Evolutionary conservation across 225 moss, liverwort and hornwort species (phyloP).

Genomic region (Physcomitrellopsis africana): DNA sequence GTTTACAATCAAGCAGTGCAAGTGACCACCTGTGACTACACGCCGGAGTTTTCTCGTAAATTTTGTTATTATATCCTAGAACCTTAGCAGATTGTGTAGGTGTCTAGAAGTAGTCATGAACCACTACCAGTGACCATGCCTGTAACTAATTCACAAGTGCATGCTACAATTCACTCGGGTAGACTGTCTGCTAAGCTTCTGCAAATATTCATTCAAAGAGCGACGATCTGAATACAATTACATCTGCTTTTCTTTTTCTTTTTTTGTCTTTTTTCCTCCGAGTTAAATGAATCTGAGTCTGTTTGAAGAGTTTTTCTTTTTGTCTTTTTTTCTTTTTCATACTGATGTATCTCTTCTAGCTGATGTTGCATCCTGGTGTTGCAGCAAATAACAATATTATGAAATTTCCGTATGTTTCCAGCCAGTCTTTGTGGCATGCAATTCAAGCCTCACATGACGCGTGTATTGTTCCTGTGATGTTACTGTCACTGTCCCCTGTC

Average conservation of each 20-base stretch:
- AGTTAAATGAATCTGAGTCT: neutral
- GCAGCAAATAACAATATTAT: no score
- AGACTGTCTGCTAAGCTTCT: conserved; percentile 21
- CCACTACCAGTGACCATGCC: conserved; percentile 42
- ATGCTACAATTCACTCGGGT: conserved; percentile 39
- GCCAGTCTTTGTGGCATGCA: conserved; percentile 2
- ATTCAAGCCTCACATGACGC: neutral
- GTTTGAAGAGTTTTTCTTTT: neutral
- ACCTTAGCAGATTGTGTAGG: neutral
- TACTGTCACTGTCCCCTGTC: conserved; percentile 6
- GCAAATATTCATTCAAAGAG: neutral
- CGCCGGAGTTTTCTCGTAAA: neutral
- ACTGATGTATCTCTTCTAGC: neutral
- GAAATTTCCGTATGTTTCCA: neutral
- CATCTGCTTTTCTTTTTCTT: neutral
- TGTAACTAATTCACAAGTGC: conserved; percentile 38
- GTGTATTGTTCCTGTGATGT: neutral
- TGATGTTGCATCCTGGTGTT: neutral
- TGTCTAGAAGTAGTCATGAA: conserved; percentile 3
- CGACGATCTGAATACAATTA: neutral
- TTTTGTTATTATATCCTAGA: conserved; percentile 18
- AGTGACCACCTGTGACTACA: neutral
- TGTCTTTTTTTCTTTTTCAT: neutral
- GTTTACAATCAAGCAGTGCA: neutral
- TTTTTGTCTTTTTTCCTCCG: neutral